These are phyloP conservation scores for Amylocarpus encephaloides DNA, from an alignment of 2,329 filamentous ascomycete species.

Conservation along the genomic window DNA sequence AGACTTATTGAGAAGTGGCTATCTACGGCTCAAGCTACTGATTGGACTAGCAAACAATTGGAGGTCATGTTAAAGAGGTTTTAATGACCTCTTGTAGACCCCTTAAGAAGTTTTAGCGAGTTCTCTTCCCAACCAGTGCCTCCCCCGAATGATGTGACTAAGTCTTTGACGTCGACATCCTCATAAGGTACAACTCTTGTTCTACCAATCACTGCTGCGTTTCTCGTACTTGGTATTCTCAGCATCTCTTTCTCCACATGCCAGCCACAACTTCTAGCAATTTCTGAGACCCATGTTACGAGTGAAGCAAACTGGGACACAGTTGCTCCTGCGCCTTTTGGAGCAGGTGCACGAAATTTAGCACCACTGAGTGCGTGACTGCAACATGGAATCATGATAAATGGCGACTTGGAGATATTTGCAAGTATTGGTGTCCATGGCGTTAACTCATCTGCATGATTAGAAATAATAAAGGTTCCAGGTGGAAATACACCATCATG, in stretches of 20 bases:
- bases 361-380: constrained; percentile 78
- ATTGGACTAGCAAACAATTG: neutral
- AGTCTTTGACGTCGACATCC: constrained; percentile 36
- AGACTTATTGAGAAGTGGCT: no score
- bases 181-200: constrained; percentile 22
- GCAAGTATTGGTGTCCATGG: constrained; percentile 92
- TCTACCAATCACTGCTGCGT: constrained; percentile 73
- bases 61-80: neutral
- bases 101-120: constrained; percentile 55
- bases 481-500: constrained; percentile 61
- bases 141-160: constrained; percentile 49
- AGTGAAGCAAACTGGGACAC: constrained; percentile 77
- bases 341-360: constrained; percentile 60
- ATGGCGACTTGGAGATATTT: constrained; percentile 66
- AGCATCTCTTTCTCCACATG: constrained; percentile 76
- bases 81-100: constrained; percentile 31
- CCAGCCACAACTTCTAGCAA: constrained; percentile 70
- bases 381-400: constrained; percentile 93
- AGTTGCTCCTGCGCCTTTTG: constrained; percentile 30
- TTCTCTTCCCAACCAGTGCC: constrained; percentile 52
- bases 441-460: constrained; percentile 94
- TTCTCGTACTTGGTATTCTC: constrained; percentile 86
- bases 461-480: constrained; percentile 88
- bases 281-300: constrained; percentile 66
- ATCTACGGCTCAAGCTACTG: no score